Evolutionary conservation across 305 asterid species (phyloP), one percentile per base, ranked within the genome.

Genomic region (Striga hermonthica): DNA sequence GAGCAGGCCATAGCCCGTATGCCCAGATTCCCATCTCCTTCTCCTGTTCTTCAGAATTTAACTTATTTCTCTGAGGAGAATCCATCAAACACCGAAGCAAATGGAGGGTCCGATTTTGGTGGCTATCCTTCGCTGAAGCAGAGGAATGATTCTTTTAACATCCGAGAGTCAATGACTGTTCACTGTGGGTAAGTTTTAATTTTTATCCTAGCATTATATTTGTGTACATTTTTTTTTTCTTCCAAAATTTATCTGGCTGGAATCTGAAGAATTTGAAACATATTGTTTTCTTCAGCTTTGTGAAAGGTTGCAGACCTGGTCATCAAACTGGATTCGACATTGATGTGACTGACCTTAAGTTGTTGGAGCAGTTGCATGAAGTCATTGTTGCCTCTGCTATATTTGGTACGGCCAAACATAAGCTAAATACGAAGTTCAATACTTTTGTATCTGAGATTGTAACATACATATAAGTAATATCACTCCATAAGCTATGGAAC

Each of bases 351-450:
- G 99, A 88, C 81, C 91, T 83, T 55, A 79, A 69, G 75, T 76
- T 88, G 83, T 80, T 90, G 87, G 86, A 83, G 72, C 82, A 84
- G 76, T 81, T 72, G 78, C 91, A 86, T 66, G 95, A 90, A 39
- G 89, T 90, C 75, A 82, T 93, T 81, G 97, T 93, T 69, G 97
- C 97, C 78, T 93, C 99, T 52, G 99, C 99, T 72, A 85, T 93
- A 83, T 93, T 90, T 80, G 99, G 99, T 90, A 93, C 60, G 50
- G 71, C 69, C 62, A 64, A 69, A 38, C 53, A 74, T 76, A 49
- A 66, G 65, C 69, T 77, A 56, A 63, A 52, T 62, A 58, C 41
- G 54, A 69, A 52, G 37, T 69, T 70, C 69, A 36, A 7, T 38
- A 64, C 49, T 65, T 43, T 74, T 66, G 5, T 60, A 31, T 59